Evolutionary conservation across 805 yeast genomes (phyloP), one percentile per base, ranked within the genome.

Genomic region (Barnettozyma salicaria): DNA sequence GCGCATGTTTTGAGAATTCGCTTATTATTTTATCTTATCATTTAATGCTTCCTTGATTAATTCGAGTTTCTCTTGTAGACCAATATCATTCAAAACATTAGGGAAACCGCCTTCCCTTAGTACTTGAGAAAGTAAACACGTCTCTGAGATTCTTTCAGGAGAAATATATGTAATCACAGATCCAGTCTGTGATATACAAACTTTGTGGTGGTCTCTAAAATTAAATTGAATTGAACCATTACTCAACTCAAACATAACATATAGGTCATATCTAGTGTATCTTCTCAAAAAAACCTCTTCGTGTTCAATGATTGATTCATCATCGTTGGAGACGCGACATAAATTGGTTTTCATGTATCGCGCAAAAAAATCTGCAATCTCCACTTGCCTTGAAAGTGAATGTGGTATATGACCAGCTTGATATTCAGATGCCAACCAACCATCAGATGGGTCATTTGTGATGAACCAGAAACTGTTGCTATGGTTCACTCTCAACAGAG

Each of bases 201-300:
- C 64, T 62, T 92, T 92, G 61, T 83, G 89, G 56, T 92, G 98
- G 62, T 92, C 97, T 58, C 82, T 82, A 64, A 92, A 92, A 63
- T 92, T 92, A 65, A 89, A 89, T 60, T 92, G 98, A 60, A 84
- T 78, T 28, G 87, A 80, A 3, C 96, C 96, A 55, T 88, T 86
- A 55, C 95, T 85, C 65, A 92, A 64, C 59, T 87, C 90, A 65
- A 92, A 92, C 94, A 89, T 83, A 39, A 89, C 86, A 57, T 75
- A 86, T 44, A 78, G 80, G 31, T 78, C 73, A 37, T 80, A 78
- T 59, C 97, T 78, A 18, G 86, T 76, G 56, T 84, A 87, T 50
- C 94, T 73, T 65, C 92, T 78, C 47, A 90, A 68, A 58, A 83
- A 88, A 10, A 85, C 80, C 42, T 76, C 77, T 46, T 78, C 85